Conservation (phyloP, 1,284 basidiomycete genomes). For the Neonothopanus nambi region DNA sequence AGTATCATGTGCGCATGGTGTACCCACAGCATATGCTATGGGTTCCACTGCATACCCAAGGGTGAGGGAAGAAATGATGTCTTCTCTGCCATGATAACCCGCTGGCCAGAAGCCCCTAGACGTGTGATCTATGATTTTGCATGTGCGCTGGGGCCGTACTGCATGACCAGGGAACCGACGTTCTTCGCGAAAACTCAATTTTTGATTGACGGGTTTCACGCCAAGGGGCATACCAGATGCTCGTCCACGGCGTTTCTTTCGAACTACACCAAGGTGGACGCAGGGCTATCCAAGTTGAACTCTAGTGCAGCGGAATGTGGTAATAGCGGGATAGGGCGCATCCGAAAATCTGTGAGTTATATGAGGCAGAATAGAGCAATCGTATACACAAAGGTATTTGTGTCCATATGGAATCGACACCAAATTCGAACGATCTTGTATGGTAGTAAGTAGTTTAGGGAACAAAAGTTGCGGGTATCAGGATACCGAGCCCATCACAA, state of each 20-base stretch:
- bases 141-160: conserved; percentile 33
- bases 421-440: conserved; percentile 3
- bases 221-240: conserved; percentile 33
- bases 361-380: too few relatives aligned
- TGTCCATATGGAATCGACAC: conserved; percentile 28
- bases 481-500: too few relatives aligned
- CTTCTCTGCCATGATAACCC: conserved; percentile 24
- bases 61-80: conserved; percentile 20
- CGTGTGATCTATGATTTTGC: too few relatives aligned
- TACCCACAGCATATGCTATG: too few relatives aligned
- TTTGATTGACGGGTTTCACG: too few relatives aligned
- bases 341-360: conserved; percentile 34
- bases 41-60: too few relatives aligned
- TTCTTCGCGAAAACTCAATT: conserved; percentile 33
- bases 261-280: conserved; percentile 25
- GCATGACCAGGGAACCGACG: conserved; percentile 27
- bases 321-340: conserved; percentile 30
- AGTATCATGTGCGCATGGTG: too few relatives aligned
- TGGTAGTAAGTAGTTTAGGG: too few relatives aligned
- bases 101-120: conserved; percentile 31
- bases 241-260: conserved; percentile 26
- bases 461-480: too few relatives aligned
- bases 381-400: too few relatives aligned
- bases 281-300: conserved; percentile 26
- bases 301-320: conserved; percentile 37